phyloP scores from a whole-genome alignment of 768 basidiomycete species.

The Antrodiella citrinella region DNA sequence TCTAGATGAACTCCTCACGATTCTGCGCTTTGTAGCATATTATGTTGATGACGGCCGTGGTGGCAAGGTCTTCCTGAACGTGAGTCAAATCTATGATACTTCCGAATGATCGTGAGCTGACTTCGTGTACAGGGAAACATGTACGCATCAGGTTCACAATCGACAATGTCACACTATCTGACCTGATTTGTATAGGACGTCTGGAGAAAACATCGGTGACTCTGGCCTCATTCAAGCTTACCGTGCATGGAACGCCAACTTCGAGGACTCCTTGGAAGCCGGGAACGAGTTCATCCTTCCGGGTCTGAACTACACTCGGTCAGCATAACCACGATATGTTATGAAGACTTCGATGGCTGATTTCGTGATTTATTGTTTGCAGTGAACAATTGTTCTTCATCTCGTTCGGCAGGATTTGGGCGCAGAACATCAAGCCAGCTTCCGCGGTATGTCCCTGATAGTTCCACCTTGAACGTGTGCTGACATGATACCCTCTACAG shows the following conservation, averaged over 20 bases:
- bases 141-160: conserved; percentile 35
- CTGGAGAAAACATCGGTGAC: conserved; percentile 90
- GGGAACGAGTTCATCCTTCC: conserved; percentile 73
- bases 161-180: not conserved
- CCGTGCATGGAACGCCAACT: conserved; percentile 85
- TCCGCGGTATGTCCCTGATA: conserved; percentile 45
- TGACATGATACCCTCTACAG: conserved; percentile 23
- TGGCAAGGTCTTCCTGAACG: conserved; percentile 77
- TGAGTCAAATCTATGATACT: conserved; percentile 26
- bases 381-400: conserved; percentile 95
- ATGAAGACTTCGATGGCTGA: not conserved
- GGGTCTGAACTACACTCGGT: conserved; percentile 65
- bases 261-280: conserved; percentile 42
- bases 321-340: too few species aligned
- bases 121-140: conserved; percentile 53
- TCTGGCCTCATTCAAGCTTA: conserved; percentile 79
- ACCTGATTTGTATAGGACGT: conserved; percentile 34
- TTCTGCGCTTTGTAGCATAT: conserved; percentile 42
- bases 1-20: not conserved
- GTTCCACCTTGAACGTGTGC: not conserved
- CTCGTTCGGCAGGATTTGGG: conserved; percentile 85
- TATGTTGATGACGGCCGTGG: conserved; percentile 82
- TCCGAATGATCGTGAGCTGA: too few species aligned
- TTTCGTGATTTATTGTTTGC: conserved; percentile 26
- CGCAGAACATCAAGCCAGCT: conserved; percentile 68